phyloP scores from a whole-genome alignment of 1,284 basidiomycete species.

The Thelephora terrestris region DNA sequence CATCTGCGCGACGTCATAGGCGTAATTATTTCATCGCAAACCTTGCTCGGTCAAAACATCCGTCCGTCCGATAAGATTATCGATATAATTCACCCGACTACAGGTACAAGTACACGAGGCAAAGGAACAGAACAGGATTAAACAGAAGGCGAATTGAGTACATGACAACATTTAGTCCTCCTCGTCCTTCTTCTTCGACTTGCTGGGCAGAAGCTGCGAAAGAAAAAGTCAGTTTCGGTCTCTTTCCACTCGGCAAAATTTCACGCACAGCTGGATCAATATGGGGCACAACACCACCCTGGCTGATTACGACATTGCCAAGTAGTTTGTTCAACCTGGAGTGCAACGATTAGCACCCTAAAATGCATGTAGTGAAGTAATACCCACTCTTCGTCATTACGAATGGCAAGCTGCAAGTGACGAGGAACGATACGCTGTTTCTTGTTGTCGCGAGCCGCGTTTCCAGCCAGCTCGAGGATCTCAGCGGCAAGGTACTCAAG shows the following conservation, averaged over 20 bases:
- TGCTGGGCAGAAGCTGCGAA: slow-evolving; percentile 47
- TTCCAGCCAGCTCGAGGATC: slow-evolving; percentile 70
- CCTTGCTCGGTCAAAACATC: too few species aligned
- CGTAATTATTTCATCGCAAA: too few species aligned
- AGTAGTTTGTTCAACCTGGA: slow-evolving; percentile 59
- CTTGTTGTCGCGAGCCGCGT: slow-evolving; percentile 60
- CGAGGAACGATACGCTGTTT: slow-evolving; percentile 89
- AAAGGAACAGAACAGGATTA: not conserved
- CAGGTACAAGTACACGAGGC: not conserved
- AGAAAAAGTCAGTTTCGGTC: slow-evolving; percentile 3
- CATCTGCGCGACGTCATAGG: too few species aligned
- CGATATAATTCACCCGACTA: not conserved
- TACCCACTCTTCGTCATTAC: slow-evolving; percentile 75
- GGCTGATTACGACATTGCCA: slow-evolving; percentile 76
- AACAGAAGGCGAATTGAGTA: not conserved
- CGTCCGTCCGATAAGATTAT: too few species aligned
- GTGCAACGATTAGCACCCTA: not conserved
- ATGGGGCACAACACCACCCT: slow-evolving; percentile 76
- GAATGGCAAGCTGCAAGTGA: slow-evolving; percentile 84
- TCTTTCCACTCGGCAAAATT: not conserved
- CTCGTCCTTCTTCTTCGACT: slow-evolving; percentile 10
- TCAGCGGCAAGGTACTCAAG: slow-evolving; percentile 67
- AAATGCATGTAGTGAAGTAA: not conserved
- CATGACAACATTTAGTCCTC: not conserved
- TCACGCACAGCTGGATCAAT: slow-evolving; percentile 34